A percentile compares a stretch with the other conserved stretches of the same genome.
These are phyloP conservation scores for Carex kokanica DNA, from an alignment of 176 grass and related monocot genomes.

Conservation along the genomic window DNA sequence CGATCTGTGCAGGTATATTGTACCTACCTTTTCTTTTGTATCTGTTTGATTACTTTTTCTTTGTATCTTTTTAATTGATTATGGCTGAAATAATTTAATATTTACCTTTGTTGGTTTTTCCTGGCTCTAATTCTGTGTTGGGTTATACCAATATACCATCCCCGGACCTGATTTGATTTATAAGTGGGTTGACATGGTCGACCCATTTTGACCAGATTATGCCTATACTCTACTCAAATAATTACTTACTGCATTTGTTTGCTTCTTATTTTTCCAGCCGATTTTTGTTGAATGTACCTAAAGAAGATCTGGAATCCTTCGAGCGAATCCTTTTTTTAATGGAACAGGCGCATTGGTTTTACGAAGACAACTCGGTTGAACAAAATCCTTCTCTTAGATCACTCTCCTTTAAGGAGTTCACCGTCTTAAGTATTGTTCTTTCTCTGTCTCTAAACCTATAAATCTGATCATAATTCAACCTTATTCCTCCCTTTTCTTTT, in stretches of 20 bases:
- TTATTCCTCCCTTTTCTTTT: background rate
- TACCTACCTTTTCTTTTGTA: background rate
- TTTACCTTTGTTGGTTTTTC: background rate
- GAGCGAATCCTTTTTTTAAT: conserved; percentile 96
- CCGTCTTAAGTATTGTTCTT: conserved; percentile 56
- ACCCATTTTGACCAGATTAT: background rate
- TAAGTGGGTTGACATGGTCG: background rate
- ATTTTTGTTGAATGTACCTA: conserved; percentile 91
- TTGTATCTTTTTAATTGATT: background rate
- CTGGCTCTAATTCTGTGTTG: conserved; percentile 18
- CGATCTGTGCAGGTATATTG: conserved; percentile 88
- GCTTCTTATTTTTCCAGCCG: conserved; percentile 47
- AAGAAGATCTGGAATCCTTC: conserved; percentile 94
- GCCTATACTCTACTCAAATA: background rate
- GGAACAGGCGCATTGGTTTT: conserved; percentile 98
- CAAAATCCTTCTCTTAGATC: conserved; percentile 86
- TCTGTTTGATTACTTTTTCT: background rate
- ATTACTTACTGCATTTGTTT: background rate
- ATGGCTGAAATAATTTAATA: background rate
- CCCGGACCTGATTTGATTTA: background rate
- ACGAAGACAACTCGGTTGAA: conserved; percentile 94
- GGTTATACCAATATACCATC: background rate
- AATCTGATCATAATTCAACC: conserved; percentile 1
- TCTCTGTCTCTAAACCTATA: background rate
- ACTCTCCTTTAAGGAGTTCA: conserved; percentile 97